A percentile compares a stretch with the other conserved stretches of the same genome.
These are phyloP conservation scores for Microcyclospora tardicrescens DNA, from an alignment of 2,329 filamentous ascomycete genomes.

Conservation along the genomic window DNA sequence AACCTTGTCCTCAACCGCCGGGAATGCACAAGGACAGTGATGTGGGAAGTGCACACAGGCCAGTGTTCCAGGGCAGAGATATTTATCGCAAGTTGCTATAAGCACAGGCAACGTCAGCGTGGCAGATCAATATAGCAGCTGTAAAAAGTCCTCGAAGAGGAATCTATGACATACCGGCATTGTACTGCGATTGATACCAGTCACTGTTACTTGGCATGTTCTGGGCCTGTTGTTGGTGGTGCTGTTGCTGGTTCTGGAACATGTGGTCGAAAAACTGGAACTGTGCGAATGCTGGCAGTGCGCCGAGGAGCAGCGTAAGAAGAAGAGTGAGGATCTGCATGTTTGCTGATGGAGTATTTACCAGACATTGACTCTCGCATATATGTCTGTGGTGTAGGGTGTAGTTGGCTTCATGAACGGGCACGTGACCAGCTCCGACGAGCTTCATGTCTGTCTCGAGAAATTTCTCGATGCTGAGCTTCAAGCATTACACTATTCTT, in stretches of 20 bases:
- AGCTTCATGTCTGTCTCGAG: no score
- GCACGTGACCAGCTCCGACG: no score
- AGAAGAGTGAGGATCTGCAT: slow-evolving; percentile 25
- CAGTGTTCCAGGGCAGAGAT: slow-evolving; percentile 86
- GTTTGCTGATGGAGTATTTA: neutral
- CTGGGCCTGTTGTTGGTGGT: slow-evolving; percentile 50
- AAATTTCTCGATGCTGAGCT: no score
- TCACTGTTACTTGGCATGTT: slow-evolving; percentile 75
- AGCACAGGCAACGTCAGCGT: neutral
- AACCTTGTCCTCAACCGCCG: slow-evolving; percentile 49
- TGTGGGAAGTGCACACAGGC: slow-evolving; percentile 94
- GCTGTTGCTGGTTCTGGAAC: slow-evolving; percentile 55
- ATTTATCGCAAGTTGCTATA: slow-evolving; percentile 74
- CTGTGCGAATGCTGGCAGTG: slow-evolving; percentile 54
- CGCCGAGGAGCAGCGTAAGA: slow-evolving; percentile 43
- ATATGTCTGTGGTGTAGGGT: no score
- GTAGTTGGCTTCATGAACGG: no score
- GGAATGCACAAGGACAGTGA: slow-evolving; percentile 85
- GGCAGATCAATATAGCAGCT: neutral
- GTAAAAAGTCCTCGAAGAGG: neutral
- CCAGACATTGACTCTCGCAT: no score
- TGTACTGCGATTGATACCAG: slow-evolving; percentile 63
- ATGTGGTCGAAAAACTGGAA: slow-evolving; percentile 98
- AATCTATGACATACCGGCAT: slow-evolving; percentile 39
- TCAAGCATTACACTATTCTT: no score